Percentiles rank a stretch among this genome's conserved stretches.
Evolutionary conservation across 2,329 filamentous ascomycete genomes (phyloP).

Genomic region (Beauveria rudraprayagi): DNA sequence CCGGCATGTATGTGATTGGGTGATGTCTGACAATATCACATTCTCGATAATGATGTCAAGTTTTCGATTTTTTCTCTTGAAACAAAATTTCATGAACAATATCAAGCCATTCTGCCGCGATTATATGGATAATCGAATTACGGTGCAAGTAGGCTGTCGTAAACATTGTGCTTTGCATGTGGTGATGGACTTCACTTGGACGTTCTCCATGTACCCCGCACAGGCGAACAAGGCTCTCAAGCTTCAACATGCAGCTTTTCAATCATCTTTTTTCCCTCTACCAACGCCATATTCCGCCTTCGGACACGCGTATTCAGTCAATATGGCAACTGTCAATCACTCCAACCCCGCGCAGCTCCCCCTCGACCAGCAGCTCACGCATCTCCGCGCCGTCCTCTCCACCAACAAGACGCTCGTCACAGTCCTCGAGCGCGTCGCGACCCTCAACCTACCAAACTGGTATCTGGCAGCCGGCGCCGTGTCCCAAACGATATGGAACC

Average conservation of each 20-base stretch:
- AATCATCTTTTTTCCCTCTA: not conserved
- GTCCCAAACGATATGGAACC: constrained; percentile 33
- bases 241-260: not conserved
- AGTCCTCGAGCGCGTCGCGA: constrained; percentile 20
- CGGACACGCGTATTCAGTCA: not conserved
- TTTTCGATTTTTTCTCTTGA: no score
- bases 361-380: constrained; percentile 18
- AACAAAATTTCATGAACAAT: no score
- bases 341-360: constrained; percentile 20
- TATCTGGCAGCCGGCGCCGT: constrained; percentile 28
- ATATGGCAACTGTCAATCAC: not conserved
- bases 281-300: not conserved
- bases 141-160: not conserved
- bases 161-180: not conserved
- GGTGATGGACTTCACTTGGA: not conserved
- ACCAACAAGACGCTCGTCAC: constrained; percentile 22
- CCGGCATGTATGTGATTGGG: not conserved
- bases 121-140: no score
- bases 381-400: constrained; percentile 18
- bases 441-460: constrained; percentile 25
- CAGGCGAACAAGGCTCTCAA: not conserved
- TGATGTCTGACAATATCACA: no score
- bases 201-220: not conserved
- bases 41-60: no score
- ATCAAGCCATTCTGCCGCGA: no score